Conservation (phyloP, 2,329 filamentous ascomycete species). For the Ambrosiella xylebori region DNA sequence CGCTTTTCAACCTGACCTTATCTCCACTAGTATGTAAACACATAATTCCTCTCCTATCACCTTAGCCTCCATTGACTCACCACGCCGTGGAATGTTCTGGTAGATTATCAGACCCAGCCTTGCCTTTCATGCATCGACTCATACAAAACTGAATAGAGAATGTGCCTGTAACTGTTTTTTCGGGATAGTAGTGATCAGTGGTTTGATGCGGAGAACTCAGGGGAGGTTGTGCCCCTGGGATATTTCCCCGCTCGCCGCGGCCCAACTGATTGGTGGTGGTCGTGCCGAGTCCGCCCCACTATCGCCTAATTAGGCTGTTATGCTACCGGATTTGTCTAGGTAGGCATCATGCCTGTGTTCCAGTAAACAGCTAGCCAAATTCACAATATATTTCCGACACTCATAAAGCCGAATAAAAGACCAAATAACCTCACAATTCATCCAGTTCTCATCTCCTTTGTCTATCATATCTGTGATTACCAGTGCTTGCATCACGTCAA, state of each 20-base stretch:
- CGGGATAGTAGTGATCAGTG: background rate
- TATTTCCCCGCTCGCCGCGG: background rate
- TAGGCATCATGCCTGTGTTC: background rate
- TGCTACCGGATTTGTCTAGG: background rate
- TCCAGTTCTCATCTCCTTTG: background rate
- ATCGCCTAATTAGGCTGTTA: background rate
- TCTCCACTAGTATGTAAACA: no score
- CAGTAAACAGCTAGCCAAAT: no score
- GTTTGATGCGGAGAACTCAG: background rate
- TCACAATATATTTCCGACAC: no score
- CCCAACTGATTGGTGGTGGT: background rate
- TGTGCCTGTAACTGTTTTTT: background rate
- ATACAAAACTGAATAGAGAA: background rate
- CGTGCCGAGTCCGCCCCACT: background rate
- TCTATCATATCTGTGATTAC: background rate
- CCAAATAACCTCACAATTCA: no score
- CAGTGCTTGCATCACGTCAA: background rate
- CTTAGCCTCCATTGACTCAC: background rate
- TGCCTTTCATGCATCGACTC: background rate
- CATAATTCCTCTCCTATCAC: background rate
- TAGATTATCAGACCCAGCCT: background rate
- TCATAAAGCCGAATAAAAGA: no score
- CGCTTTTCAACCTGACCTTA: background rate
- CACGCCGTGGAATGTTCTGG: background rate
- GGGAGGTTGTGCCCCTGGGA: background rate